Evolutionary conservation across 176 grass and related monocot species (phyloP).

Genomic region (Rhipidocladum racemiflorum): DNA sequence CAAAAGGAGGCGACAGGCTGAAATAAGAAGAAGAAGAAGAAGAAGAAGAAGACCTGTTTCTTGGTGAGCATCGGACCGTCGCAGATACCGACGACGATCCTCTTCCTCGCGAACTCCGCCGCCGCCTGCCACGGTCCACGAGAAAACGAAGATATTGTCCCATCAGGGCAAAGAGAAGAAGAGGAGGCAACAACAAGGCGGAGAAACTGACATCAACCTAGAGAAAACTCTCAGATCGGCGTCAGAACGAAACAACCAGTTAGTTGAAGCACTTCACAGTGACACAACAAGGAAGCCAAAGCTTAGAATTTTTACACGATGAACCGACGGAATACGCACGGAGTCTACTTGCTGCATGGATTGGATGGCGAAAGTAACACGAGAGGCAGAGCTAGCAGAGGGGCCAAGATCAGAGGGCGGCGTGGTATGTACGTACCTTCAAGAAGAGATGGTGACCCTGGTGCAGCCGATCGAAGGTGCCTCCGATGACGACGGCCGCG

Average conservation of each 20-base stretch:
- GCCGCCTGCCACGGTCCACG: conserved; percentile 44
- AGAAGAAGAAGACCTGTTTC: conserved; percentile 54
- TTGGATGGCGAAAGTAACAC: background rate
- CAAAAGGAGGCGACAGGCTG: background rate
- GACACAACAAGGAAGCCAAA: too few species aligned
- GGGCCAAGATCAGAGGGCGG: background rate
- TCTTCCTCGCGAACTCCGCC: conserved; percentile 60
- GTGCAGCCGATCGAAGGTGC: conserved; percentile 87
- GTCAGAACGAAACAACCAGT: background rate
- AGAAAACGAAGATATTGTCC: background rate
- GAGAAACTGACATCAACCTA: background rate
- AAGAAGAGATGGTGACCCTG: conserved; percentile 86
- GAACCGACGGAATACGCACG: background rate
- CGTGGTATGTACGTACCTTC: conserved; percentile 27
- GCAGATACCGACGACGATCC: conserved; percentile 80
- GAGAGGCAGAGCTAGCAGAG: background rate
- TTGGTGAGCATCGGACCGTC: conserved; percentile 94
- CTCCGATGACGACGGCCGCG: conserved; percentile 69
- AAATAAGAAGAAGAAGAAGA: background rate
- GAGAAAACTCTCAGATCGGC: background rate
- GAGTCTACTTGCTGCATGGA: background rate
- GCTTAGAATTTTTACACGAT: background rate
- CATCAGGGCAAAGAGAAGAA: background rate
- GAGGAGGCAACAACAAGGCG: background rate
- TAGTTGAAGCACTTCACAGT: background rate